Conservation (phyloP, 352 stramenopile species). For the Globisporangium camurandrum region DNA sequence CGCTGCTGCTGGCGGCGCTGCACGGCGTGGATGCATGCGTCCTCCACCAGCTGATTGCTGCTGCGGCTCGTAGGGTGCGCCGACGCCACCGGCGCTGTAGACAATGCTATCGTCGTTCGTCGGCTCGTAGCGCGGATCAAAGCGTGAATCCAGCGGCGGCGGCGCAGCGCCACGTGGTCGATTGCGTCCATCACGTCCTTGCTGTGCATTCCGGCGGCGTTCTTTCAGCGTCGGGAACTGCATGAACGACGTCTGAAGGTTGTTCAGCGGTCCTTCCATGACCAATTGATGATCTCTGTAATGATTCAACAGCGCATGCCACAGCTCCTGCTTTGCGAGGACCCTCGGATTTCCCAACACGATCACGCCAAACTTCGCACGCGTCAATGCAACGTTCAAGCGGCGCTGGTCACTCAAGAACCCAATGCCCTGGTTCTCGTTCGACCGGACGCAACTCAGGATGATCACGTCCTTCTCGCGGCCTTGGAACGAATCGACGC, state of each 20-base stretch:
- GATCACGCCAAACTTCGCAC: constrained; percentile 98
- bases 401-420: constrained; percentile 97
- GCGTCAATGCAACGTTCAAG: constrained; percentile 98
- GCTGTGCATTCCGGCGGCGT: too few species aligned
- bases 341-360: constrained; percentile 97
- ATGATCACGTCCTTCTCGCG: constrained; percentile 99
- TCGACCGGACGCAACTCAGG: constrained; percentile 97
- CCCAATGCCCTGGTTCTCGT: constrained; percentile 98
- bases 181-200: background rate
- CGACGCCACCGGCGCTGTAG: constrained; percentile 10
- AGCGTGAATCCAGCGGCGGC: constrained; percentile 76
- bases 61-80: constrained; percentile 21
- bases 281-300: constrained; percentile 95
- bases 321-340: constrained; percentile 95
- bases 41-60: background rate
- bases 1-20: constrained; percentile 7
- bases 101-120: constrained; percentile 1
- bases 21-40: constrained; percentile 9
- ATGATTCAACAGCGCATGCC: constrained; percentile 95
- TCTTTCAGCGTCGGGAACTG: constrained; percentile 87
- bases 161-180: constrained; percentile 24
- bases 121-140: constrained; percentile 80
- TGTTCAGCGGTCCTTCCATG: constrained; percentile 95
- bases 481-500: constrained; percentile 99
- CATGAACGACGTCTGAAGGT: constrained; percentile 96